Evolutionary conservation across 306 rosid species (phyloP).

Genomic region (Canavalia ensiformis): DNA sequence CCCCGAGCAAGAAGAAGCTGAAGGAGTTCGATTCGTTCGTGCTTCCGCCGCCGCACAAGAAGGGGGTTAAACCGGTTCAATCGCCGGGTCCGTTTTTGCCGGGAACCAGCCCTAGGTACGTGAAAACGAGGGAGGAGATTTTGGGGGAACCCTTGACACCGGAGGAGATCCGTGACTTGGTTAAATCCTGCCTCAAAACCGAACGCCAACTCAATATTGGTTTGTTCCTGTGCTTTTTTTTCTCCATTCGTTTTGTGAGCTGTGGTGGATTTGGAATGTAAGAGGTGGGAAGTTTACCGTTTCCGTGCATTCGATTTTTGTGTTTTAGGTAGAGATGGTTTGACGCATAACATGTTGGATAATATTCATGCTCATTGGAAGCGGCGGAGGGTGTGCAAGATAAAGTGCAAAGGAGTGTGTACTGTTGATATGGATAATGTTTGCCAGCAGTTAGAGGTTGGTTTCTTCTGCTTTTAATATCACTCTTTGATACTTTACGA

Average conservation of each 20-base stretch:
- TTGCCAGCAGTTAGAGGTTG: slow-evolving; percentile 78
- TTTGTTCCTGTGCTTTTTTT: background rate
- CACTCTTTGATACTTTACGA: too few species aligned
- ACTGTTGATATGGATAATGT: slow-evolving; percentile 89
- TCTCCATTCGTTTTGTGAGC: background rate
- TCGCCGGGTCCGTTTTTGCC: slow-evolving; percentile 82
- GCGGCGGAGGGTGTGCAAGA: slow-evolving; percentile 92
- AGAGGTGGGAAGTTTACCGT: background rate
- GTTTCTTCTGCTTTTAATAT: slow-evolving; percentile 36
- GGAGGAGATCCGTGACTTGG: slow-evolving; percentile 65
- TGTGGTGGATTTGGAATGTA: background rate
- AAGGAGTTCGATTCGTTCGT: slow-evolving; percentile 85
- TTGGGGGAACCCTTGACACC: slow-evolving; percentile 80
- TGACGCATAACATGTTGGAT: slow-evolving; percentile 98
- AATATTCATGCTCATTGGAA: slow-evolving; percentile 98
- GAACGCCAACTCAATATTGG: slow-evolving; percentile 75
- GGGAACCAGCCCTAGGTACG: slow-evolving; percentile 77
- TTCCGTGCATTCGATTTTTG: slow-evolving; percentile 18
- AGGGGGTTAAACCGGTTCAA: slow-evolving; percentile 90
- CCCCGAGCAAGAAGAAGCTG: slow-evolving; percentile 77
- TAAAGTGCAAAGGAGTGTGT: slow-evolving; percentile 93
- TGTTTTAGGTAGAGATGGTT: slow-evolving; percentile 92
- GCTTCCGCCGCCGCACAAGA: slow-evolving; percentile 85
- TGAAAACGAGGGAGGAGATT: slow-evolving; percentile 73
- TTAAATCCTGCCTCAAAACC: slow-evolving; percentile 59